These are phyloP conservation scores for Pneumocystis canis DNA, from an alignment of 1,139 yeast genomes.

Conservation along the genomic window DNA sequence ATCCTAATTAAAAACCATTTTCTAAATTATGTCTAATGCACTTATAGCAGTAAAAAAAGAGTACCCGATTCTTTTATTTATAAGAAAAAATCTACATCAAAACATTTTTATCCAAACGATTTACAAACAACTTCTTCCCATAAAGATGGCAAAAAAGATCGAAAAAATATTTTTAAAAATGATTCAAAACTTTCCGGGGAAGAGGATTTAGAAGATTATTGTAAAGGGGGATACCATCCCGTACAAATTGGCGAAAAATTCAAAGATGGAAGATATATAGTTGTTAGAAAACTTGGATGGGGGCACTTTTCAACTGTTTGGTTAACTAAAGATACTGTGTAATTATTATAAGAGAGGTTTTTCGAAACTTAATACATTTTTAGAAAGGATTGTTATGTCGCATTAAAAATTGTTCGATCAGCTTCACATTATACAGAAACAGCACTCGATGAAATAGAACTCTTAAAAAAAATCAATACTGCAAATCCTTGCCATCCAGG, in stretches of 20 bases:
- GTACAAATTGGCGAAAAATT: conserved; percentile 56
- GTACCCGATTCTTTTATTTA: neutral
- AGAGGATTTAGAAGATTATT: conserved; percentile 59
- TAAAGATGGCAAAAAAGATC: neutral
- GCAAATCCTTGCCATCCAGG: conserved; percentile 56
- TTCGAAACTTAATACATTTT: conserved; percentile 11
- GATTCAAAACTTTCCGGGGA: conserved; percentile 26
- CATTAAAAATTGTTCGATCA: conserved; percentile 70
- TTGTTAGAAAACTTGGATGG: conserved; percentile 77
- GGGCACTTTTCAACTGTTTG: conserved; percentile 86
- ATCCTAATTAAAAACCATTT: neutral
- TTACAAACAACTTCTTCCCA: neutral
- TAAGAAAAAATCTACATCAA: neutral
- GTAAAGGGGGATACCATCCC: conserved; percentile 79
- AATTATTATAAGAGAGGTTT: neutral
- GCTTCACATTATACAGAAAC: conserved; percentile 60
- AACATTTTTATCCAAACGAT: neutral
- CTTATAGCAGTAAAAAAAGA: neutral
- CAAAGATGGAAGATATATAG: conserved; percentile 44
- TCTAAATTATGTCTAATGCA: neutral
- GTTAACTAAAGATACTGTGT: conserved; percentile 51
- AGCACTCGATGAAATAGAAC: conserved; percentile 67
- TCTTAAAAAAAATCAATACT: conserved; percentile 35
- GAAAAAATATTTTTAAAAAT: neutral
- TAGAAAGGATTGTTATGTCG: conserved; percentile 43